phyloP scores from a whole-genome alignment of 257 asterid species.

The Sherardia arvensis region DNA sequence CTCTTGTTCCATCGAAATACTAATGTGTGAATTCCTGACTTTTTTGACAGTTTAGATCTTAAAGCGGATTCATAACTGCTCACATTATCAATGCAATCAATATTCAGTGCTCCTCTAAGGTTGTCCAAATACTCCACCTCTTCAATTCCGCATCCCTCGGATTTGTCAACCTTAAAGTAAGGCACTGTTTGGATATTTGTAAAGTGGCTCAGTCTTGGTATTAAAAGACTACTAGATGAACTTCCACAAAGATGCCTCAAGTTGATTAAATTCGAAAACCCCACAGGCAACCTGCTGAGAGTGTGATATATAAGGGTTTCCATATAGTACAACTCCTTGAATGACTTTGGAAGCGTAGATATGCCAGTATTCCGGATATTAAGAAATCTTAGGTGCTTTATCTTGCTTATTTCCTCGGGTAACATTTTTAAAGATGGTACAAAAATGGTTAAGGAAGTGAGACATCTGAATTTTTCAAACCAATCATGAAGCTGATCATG shows the following conservation, averaged over 20 bases:
- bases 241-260: conserved; percentile 11
- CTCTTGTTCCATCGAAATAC: neutral
- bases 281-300: neutral
- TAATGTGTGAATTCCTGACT: neutral
- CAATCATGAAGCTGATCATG: neutral
- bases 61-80: neutral
- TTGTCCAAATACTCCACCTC: conserved; percentile 14
- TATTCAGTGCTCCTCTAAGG: conserved; percentile 11
- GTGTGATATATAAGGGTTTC: conserved; percentile 15
- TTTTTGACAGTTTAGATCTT: neutral
- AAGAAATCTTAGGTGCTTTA: conserved; percentile 12
- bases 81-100: conserved; percentile 12
- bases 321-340: conserved; percentile 11
- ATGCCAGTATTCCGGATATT: neutral
- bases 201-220: conserved; percentile 15
- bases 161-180: conserved; percentile 5
- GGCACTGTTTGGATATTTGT: conserved; percentile 13
- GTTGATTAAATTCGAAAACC: conserved; percentile 5
- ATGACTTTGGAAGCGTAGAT: conserved; percentile 1
- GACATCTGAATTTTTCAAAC: neutral
- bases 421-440: neutral
- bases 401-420: conserved; percentile 7
- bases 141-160: conserved; percentile 11
- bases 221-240: too few species aligned
- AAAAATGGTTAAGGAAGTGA: conserved; percentile 1